A percentile compares a stretch with the other conserved stretches of the same genome.
These are phyloP conservation scores for Smittium culicis DNA, from an alignment of 371 early-diverging fungal species.

Conservation along the genomic window DNA sequence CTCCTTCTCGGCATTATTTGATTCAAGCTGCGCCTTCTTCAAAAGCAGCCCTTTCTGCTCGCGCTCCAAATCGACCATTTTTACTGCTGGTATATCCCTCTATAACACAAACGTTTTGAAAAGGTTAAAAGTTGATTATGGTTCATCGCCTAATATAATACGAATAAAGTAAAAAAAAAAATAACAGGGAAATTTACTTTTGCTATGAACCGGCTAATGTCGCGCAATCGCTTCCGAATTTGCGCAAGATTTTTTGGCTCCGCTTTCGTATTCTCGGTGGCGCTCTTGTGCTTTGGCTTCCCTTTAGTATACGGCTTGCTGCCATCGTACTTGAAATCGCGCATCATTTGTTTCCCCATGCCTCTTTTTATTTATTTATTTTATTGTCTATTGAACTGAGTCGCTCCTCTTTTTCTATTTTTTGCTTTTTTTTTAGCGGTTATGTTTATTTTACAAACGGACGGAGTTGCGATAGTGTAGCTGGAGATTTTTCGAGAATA, in stretches of 20 bases:
- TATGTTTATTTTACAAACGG: too few relatives aligned
- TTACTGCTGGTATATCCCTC: neutral
- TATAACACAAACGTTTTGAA: conserved; percentile 1
- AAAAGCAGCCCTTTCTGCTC: conserved; percentile 6
- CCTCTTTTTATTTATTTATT: too few relatives aligned
- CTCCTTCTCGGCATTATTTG: neutral
- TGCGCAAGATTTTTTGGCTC: conserved; percentile 7
- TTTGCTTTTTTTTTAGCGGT: too few relatives aligned
- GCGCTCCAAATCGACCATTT: conserved; percentile 6
- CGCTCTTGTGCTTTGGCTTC: neutral
- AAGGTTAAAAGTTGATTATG: neutral
- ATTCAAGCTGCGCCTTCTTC: conserved; percentile 6
- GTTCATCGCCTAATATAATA: neutral
- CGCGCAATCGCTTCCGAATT: conserved; percentile 14
- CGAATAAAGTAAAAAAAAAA: neutral
- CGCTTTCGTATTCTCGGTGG: neutral
- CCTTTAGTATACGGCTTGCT: neutral
- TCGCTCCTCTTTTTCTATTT: too few relatives aligned
- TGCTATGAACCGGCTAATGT: conserved; percentile 13
- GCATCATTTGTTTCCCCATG: too few relatives aligned
- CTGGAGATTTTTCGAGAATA: too few relatives aligned
- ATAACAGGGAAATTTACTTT: neutral
- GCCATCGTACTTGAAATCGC: conserved; percentile 1
- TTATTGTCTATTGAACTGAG: too few relatives aligned
- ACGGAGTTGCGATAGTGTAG: too few relatives aligned